Evolutionary conservation across 768 basidiomycete species (phyloP), one percentile per base, ranked within the genome.

Genomic region (Guyanaporus albipodus): DNA sequence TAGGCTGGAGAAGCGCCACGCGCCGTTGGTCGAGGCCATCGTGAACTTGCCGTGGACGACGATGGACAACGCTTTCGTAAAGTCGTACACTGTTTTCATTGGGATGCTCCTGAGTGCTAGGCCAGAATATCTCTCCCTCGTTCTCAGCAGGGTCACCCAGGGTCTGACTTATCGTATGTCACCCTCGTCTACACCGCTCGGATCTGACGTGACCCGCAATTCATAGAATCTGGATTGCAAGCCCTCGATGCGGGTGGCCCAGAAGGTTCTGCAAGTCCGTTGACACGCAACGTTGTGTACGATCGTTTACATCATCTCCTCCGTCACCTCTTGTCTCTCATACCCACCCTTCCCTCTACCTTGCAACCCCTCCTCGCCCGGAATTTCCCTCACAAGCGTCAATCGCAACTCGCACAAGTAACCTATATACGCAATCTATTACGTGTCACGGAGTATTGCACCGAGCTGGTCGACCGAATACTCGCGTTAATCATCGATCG

Each of bases 331-430:
- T 72, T 97, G 22, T 79, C 85, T 3, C 80, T 98, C 38, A 84
- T 99, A 23, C 96, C 96, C 19, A 98, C 95, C 0, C 73, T 97
- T 1, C 85, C 92, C 1, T 84, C 87, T 2, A 86, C 92, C 2
- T 73, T 99, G 4, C 83, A 87, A 47, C 91, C 93, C 1, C 76
- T 94, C 19, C 79, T 99, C 15, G 74, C 86, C 44, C 82, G 81
- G 39, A 74, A 86, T 61, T 98, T 97, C 60, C 96, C 96, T 8
- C 91, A 96, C 63, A 97, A 98, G 64, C 80, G 94, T 24, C 91
- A 95, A 61, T 79, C 77, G 33, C 83, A 85, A 56, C 69, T 79
- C 3, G 72, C 82, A 0, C 93, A 97, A 56, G 78, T 85, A 4
- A 90, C 91, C 1, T 99, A 92, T 60, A 89, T 97, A 54, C 82